phyloP scores from a whole-genome alignment of 495 filamentous ascomycete species.

The Xylaria scruposa region DNA sequence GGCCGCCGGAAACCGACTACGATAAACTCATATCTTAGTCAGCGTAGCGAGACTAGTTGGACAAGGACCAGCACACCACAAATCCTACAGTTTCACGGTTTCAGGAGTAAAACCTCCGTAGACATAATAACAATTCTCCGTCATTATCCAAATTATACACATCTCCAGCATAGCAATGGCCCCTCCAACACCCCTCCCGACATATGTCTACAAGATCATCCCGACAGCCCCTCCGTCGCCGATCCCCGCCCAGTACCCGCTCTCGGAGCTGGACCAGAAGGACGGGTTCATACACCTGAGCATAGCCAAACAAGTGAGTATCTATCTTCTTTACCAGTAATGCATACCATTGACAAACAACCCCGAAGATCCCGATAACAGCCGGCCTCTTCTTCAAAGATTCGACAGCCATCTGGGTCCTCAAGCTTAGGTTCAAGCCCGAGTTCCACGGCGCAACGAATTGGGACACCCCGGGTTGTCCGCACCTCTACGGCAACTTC shows the following conservation, averaged over 20 bases:
- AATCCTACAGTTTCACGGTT: background rate
- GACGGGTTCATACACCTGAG: constrained; percentile 63
- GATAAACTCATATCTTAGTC: constrained; percentile 2
- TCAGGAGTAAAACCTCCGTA: background rate
- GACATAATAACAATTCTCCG: background rate
- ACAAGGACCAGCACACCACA: background rate
- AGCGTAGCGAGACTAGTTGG: background rate
- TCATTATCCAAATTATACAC: background rate
- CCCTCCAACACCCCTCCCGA: constrained; percentile 44
- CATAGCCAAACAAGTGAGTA: constrained; percentile 51
- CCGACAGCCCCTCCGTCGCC: constrained; percentile 52
- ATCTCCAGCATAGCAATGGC: constrained; percentile 17
- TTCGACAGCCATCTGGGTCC: constrained; percentile 44
- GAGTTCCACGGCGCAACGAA: constrained; percentile 47
- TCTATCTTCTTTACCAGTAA: background rate
- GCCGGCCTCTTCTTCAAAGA: constrained; percentile 54
- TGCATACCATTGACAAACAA: background rate
- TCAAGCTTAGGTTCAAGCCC: constrained; percentile 50
- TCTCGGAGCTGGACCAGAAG: constrained; percentile 56
- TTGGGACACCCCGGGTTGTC: constrained; percentile 55
- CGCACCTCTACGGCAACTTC: constrained; percentile 58
- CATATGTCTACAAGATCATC: constrained; percentile 60
- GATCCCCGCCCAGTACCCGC: constrained; percentile 54
- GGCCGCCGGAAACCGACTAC: constrained; percentile 14
- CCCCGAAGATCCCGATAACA: constrained; percentile 55